Evolutionary conservation across 208 protist genomes (phyloP), one percentile per base, ranked within the genome.

Genomic region (Balamuthia mandrillaris): DNA sequence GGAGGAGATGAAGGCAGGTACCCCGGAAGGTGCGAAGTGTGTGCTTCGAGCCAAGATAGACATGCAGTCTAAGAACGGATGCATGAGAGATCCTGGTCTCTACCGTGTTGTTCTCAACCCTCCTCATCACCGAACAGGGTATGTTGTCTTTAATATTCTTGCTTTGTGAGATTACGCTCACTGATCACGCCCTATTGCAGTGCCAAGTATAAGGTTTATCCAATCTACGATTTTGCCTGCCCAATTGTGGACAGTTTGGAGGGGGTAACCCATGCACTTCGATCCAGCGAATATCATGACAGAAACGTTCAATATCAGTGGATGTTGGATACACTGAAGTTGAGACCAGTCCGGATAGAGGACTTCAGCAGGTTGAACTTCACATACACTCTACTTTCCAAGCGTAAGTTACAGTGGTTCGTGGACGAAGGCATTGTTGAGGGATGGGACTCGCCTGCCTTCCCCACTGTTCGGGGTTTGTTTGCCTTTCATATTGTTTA

Each of bases 181-280:
- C n/a, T n/a, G n/a, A n/a, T n/a, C n/a, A n/a, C n/a, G n/a, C n/a
- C n/a, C n/a, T n/a, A n/a, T n/a, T n/a, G n/a, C 44, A 81, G 91
- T 10, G 60, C 60, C 44, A 93, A 93, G 93, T 97, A 84, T 96
- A 94, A 94, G 74, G 72, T 72, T 21, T 97, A 99, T 90, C 98
- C 98, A 33, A 98, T 97, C 1, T 99, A 99, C 91, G 98, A 99
- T 88, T 98, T 99, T 87, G 98, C 96, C 65, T 99, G 98, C 92
- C 98, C 98, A 6, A 96, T 99, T 70, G 94, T 99, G 60, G 98
- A 99, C 89, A 96, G 93, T 6, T 51, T 98, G 29, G 98, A 99
- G 88, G 98, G 98, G 61, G 96, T 99, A 4, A 99, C 98, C 1
- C 98, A 99, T 87, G 96, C 98, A 18, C 94, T 99, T 21, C 91